Base-by-base conservation (phyloP, 768 basidiomycete species). In the Leccinum ochraceum region DNA sequence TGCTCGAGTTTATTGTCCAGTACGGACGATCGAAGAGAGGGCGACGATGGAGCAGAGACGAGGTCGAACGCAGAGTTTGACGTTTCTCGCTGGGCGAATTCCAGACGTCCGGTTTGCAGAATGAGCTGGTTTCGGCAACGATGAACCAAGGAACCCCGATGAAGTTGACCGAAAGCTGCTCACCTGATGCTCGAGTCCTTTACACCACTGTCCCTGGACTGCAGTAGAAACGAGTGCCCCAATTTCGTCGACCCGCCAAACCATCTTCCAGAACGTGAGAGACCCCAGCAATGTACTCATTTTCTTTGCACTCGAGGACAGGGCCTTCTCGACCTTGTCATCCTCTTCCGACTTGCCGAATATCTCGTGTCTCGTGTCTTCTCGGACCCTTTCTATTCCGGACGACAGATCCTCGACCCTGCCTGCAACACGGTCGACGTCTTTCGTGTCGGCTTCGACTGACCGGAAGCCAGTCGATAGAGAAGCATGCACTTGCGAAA, bases 1-100 rank as follows among this genome's bases (percentile, higher is more conserved):
- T 90, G 89, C 8, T 79, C 76, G 34, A 91, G 76, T 7, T 73
- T 69, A 67, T 92, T 90, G 46, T 75, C 74, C 6, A 91, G 80
- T 44, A 92, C 71, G 8, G 82, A 77, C 0, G 88, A 87, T 57
- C 79, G 75, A 67, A 79, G 75, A 14, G 63, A 51, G 3, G 56
- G 39, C 0, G 72, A 53, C 0, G 72, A 75, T 9, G 80, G 67
- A 1, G 74, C 63, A 5, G 73, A 73, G 53, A 80, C 67, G 17
- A 86, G 74, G 3, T 60, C 50, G 34, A 79, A 77, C 13, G 80
- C 79, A 14, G 78, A 75, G 49, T 67, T 63, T 3, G 80, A 76
- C 22, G 85, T 68, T 3, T 75, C 66, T 14, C 74, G 63, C 70
- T 87, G 88, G 13, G 81, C 67, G 9, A 67, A 71, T 11, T 80